Base-by-base conservation (phyloP, 768 basidiomycete genomes). In the Boletus sensibilis region DNA sequence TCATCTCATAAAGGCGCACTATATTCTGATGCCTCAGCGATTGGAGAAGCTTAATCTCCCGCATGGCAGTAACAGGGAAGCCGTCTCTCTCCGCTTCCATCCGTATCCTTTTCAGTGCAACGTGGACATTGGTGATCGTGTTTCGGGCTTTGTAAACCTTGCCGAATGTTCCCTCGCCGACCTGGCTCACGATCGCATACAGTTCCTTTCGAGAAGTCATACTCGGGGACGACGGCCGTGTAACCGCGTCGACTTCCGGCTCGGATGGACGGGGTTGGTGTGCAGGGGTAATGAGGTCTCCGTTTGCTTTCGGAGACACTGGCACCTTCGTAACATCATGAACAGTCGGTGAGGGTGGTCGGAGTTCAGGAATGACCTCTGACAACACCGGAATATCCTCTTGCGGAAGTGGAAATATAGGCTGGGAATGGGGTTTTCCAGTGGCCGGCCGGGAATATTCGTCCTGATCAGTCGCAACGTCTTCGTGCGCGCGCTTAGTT, bases 81-180 rank as follows among this genome's bases (percentile, higher is more conserved):
- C 97, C 97, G 68, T 99, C 97, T 65, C 84, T 86, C 74, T 99
- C 97, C 6, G 90, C 82, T 71, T 99, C 97, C 95, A 99, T 97
- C 41, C 95, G 83, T 67, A 99, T 98, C 51, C 94, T 84, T 78
- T 99, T 99, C 61, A 99, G 74, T 18, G 97, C 97, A 38, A 98
- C 94, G 58, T 87, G 77, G 13, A 79, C 70, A 37, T 85, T 87
- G n/a, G 84, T 88, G 46, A 87, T 77, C 11, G 82, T 85, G 62
- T 96, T 94, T 57, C 85, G 82, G 4, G 96, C 96, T 73, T 99
- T 99, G 77, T 97, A 90, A 1, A 99, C 96, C 71, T 98, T 96
- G 23, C 96, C 96, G 68, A 98, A 99, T 2, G 97, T 99, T 3
- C 97, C 97, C 72, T 98, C 96, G 12, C 97, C 97, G 42, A 99